Conservation (phyloP, 768 basidiomycete genomes). For the Naganishia vaughanmartiniae region DNA sequence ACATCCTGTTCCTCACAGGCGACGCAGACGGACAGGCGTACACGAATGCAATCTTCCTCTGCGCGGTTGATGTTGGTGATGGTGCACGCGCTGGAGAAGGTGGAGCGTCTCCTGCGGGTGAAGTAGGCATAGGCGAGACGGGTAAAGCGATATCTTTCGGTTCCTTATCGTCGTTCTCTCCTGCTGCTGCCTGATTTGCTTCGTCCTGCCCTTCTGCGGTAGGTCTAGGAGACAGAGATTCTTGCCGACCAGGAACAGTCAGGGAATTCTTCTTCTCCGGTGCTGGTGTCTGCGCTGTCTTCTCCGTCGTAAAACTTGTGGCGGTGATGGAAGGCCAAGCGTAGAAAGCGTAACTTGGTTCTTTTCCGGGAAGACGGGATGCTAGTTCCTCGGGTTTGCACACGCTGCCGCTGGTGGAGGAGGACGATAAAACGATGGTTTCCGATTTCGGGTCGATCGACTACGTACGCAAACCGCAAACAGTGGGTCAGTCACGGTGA, state of each 20-base stretch:
- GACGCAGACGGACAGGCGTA: slow-evolving; percentile 83
- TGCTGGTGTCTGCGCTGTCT: slow-evolving; percentile 13
- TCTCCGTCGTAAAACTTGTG: slow-evolving; percentile 22
- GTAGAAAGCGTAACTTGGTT: slow-evolving; percentile 50
- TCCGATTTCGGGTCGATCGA: slow-evolving; percentile 67
- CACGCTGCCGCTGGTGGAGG: slow-evolving; percentile 50
- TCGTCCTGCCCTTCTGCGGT: neutral
- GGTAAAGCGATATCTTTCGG: neutral
- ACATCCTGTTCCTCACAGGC: slow-evolving; percentile 80
- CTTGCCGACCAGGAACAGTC: neutral
- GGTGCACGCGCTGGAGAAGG: neutral
- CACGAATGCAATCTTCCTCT: slow-evolving; percentile 64
- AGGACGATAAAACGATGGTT: slow-evolving; percentile 57
- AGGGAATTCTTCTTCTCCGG: slow-evolving; percentile 20
- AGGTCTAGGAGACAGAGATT: neutral
- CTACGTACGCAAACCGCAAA: slow-evolving; percentile 55
- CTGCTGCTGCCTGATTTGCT: too few relatives aligned
- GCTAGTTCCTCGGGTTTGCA: slow-evolving; percentile 42
- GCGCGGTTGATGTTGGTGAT: neutral
- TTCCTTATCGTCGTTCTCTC: neutral
- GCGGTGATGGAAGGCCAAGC: slow-evolving; percentile 41
- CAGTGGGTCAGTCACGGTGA: neutral
- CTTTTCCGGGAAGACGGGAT: slow-evolving; percentile 42
- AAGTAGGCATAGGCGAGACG: neutral
- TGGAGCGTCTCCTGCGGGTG: neutral